Base-by-base conservation (phyloP, 2,329 filamentous ascomycete genomes). In the Epichloe scottii region DNA sequence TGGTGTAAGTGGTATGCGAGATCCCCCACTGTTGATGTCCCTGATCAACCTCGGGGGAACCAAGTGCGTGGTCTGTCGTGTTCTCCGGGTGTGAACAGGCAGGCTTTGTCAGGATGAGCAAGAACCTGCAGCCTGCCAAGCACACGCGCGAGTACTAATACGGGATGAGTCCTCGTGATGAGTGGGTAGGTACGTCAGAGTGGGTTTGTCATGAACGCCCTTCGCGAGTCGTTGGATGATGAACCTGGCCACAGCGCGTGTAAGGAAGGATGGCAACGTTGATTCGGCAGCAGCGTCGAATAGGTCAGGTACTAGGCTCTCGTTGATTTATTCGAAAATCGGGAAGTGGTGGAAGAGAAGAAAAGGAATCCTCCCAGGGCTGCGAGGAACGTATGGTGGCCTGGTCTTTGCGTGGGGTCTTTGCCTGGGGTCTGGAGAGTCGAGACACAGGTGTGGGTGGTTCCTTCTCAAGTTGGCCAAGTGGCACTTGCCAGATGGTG, bases 91-190 rank as follows among this genome's bases (percentile, higher is more conserved):
- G 26, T 19, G 39, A 19, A 42, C 19, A 21, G 40, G 5, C 40
- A 19, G 40, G 19, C 19, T 6, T 12, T 42, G 19, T 21, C n/a
- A 42, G 37, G 17, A 46, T 33, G 37, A 15, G 5, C 5, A 14
- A 17, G 7, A n/a, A 33, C 12, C 12, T 6, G 42, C 11, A n/a
- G 15, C 42, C 42, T n/a, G 42, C 23, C 23, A n/a, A 30, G 21
- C 21, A 43, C 30, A 19, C 46, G 26, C 26, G 30, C 23, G 17
- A 15, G 30, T n/a, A 45, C 42, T 23, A 49, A 49, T 23, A 42
- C 26, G 37, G 14, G 14, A 47, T 39, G 15, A 34, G 46, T 23
- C 46, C 39, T 43, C 47, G 47, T 42, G 48, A 49, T 49, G 40
- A 14, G 30, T 42, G 40, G 41, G 40, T 49, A 39, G 34, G 40